A percentile compares a stretch with the other conserved stretches of the same genome.
These are phyloP conservation scores for Suillus plorans DNA, from an alignment of 768 basidiomycete genomes.

Conservation along the genomic window DNA sequence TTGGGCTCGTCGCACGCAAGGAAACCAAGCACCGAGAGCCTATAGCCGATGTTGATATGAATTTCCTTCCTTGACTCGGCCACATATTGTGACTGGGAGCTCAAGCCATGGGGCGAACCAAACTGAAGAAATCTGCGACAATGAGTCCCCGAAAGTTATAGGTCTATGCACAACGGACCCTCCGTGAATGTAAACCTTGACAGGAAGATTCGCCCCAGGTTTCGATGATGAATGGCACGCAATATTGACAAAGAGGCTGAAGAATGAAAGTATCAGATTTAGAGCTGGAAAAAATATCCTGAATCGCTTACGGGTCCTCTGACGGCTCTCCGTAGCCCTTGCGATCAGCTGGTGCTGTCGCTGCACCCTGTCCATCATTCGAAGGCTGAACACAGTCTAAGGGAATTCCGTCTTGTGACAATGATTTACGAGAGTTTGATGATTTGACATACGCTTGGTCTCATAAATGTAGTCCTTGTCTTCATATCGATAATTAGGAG, in stretches of 20 bases:
- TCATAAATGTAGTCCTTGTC: slow-evolving; percentile 62
- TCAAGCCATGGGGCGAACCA: slow-evolving; percentile 66
- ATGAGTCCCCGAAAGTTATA: background rate
- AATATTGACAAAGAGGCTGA: slow-evolving; percentile 66
- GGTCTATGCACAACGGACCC: slow-evolving; percentile 44
- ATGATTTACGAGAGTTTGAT: background rate
- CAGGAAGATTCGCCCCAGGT: slow-evolving; percentile 51
- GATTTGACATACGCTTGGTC: slow-evolving; percentile 45
- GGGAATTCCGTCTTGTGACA: background rate
- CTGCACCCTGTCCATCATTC: slow-evolving; percentile 63
- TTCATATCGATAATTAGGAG: slow-evolving; percentile 54
- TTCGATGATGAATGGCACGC: slow-evolving; percentile 48
- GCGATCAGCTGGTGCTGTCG: slow-evolving; percentile 54
- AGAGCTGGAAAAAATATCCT: background rate
- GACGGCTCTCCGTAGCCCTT: slow-evolving; percentile 67
- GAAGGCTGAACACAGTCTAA: slow-evolving; percentile 61
- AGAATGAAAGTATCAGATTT: background rate
- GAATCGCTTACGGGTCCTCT: slow-evolving; percentile 63
- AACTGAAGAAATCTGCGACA: slow-evolving; percentile 68
- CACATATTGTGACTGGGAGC: slow-evolving; percentile 64
- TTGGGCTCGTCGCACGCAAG: slow-evolving; percentile 62
- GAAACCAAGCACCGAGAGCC: slow-evolving; percentile 76
- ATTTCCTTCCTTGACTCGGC: slow-evolving; percentile 64
- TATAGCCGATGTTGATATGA: slow-evolving; percentile 77
- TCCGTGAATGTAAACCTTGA: slow-evolving; percentile 77